phyloP scores from a whole-genome alignment of 2,329 filamentous ascomycete species.

The Colletotrichum aenigma region DNA sequence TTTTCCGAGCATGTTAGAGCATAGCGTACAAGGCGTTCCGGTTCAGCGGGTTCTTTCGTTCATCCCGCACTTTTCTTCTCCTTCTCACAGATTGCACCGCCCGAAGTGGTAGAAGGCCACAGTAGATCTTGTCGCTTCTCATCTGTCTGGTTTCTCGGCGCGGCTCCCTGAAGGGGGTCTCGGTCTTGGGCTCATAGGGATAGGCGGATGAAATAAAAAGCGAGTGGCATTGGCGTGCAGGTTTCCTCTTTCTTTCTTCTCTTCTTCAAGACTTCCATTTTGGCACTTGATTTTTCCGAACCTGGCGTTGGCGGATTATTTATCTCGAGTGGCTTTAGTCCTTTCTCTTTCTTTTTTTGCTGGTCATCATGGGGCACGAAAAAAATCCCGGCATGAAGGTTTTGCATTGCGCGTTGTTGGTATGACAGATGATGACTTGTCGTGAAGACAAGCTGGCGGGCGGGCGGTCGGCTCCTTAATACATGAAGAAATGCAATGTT shows the following conservation, averaged over 20 bases:
- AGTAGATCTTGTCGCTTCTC: constrained; percentile 18
- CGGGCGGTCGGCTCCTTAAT: constrained; percentile 17
- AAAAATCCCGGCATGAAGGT: constrained; percentile 17
- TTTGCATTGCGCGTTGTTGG: neutral
- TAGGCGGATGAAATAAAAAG: constrained; percentile 9
- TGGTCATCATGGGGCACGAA: constrained; percentile 17
- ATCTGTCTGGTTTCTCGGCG: constrained; percentile 14
- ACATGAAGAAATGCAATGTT: constrained; percentile 21
- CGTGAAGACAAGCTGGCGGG: constrained; percentile 10
- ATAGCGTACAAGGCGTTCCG: constrained; percentile 45
- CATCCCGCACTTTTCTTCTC: constrained; percentile 9
- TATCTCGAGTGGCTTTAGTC: neutral
- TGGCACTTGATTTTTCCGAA: neutral
- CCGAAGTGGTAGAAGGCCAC: constrained; percentile 14
- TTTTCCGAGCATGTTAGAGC: constrained; percentile 34
- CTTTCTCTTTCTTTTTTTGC: neutral
- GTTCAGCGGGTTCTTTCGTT: constrained; percentile 26
- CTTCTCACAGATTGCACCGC: constrained; percentile 14
- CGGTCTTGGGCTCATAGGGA: constrained; percentile 10
- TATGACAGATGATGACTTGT: constrained; percentile 15
- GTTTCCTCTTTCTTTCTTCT: neutral
- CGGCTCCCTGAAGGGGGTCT: neutral
- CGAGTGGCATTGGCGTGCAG: constrained; percentile 13
- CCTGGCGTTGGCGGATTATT: constrained; percentile 9
- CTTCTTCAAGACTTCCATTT: neutral